phyloP scores from a whole-genome alignment of 1,284 basidiomycete species.

The Ceratobasidium sp. region DNA sequence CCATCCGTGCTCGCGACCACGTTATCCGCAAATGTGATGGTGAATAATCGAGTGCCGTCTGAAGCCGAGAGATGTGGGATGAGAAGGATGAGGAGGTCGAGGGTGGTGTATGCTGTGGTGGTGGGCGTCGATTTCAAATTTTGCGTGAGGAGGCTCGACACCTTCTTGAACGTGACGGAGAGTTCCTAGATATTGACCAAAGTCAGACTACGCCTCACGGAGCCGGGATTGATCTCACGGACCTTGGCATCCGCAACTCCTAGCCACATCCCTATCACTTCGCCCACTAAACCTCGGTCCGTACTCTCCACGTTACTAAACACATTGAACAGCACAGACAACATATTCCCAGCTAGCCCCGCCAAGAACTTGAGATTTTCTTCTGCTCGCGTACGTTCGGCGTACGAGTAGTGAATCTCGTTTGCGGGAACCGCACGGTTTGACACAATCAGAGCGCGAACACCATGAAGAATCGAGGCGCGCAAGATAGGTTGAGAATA shows the following conservation, averaged over 20 bases:
- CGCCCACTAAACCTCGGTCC: slow-evolving; percentile 83
- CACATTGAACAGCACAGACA: slow-evolving; percentile 97
- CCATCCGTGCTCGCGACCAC: slow-evolving; percentile 81
- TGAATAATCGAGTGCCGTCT: slow-evolving; percentile 73
- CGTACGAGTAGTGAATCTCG: slow-evolving; percentile 62
- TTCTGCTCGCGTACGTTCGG: slow-evolving; percentile 63
- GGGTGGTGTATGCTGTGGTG: slow-evolving; percentile 78
- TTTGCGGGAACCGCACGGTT: slow-evolving; percentile 61
- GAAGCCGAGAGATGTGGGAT: slow-evolving; percentile 76
- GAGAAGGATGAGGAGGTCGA: slow-evolving; percentile 90
- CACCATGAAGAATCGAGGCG: slow-evolving; percentile 56
- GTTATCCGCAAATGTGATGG: slow-evolving; percentile 67
- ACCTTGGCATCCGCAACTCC: slow-evolving; percentile 80
- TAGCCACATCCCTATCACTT: slow-evolving; percentile 89
- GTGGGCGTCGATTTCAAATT: slow-evolving; percentile 64
- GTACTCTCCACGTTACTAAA: slow-evolving; percentile 86
- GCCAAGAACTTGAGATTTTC: slow-evolving; percentile 80
- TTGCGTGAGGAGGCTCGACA: slow-evolving; percentile 79
- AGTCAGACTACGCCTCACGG: neutral
- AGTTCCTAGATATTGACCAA: slow-evolving; percentile 66
- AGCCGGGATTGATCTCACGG: slow-evolving; percentile 48
- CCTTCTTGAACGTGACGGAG: slow-evolving; percentile 81
- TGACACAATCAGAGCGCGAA: slow-evolving; percentile 57
- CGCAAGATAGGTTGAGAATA: slow-evolving; percentile 49
- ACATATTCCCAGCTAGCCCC: slow-evolving; percentile 88